A percentile compares a stretch with the other conserved stretches of the same genome.
These are phyloP conservation scores for Populus alba DNA, from an alignment of 345 rosid species.

Conservation along the genomic window DNA sequence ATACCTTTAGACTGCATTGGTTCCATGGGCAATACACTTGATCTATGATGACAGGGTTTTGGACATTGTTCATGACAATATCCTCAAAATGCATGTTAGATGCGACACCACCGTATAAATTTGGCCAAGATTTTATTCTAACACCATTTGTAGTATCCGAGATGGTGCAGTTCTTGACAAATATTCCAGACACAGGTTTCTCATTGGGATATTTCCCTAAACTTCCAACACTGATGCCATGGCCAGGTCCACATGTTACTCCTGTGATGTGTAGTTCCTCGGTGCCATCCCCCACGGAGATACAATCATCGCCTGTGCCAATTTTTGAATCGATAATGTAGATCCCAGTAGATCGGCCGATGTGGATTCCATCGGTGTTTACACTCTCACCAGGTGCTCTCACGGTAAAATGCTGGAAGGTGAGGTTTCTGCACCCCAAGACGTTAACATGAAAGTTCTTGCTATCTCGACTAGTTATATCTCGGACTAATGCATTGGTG, in stretches of 20 bases:
- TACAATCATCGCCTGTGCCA: background rate
- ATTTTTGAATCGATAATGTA: background rate
- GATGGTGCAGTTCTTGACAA: background rate
- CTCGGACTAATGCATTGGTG: too few relatives aligned
- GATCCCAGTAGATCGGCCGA: too few relatives aligned
- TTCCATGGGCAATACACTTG: background rate
- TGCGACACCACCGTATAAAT: background rate
- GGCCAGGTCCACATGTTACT: background rate
- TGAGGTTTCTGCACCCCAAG: too few relatives aligned
- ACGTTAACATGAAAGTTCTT: too few relatives aligned
- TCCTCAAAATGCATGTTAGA: background rate
- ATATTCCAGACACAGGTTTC: background rate
- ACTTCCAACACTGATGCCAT: background rate
- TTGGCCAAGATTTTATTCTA: conserved; percentile 1
- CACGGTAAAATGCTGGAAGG: too few relatives aligned
- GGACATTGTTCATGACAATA: conserved; percentile 2
- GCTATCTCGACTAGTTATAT: too few relatives aligned
- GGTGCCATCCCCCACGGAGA: background rate
- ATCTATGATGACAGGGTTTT: background rate
- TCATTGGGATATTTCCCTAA: background rate
- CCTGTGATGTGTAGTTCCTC: background rate
- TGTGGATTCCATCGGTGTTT: too few relatives aligned
- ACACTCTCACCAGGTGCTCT: too few relatives aligned
- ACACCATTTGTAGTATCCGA: background rate
- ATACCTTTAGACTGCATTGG: background rate